Evolutionary conservation across 2,329 filamentous ascomycete species (phyloP), one percentile per base, ranked within the genome.

Genomic region (Byssothecium circinans): DNA sequence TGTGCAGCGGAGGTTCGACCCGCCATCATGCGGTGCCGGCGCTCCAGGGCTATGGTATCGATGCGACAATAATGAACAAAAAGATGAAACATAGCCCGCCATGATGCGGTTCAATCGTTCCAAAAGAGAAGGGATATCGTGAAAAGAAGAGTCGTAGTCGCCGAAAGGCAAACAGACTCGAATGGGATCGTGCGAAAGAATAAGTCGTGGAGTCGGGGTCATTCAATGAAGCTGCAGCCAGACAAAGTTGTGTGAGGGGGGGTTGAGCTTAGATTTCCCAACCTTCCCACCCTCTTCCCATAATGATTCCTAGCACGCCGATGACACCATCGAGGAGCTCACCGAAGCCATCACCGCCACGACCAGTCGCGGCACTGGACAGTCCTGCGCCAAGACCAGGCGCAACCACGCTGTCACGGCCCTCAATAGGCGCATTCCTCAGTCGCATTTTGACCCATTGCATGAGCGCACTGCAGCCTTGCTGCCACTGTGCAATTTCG

Each of bases 371-470:
- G 3, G 47, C 22, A 34, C 52, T 55, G 8, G 53, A 49, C 10
- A 53, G 49, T 8, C 46, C 50, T 14, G 41, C 15, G 11, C 17
- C 33, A 30, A 35, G 36, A 3, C 19, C 19, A 2, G 44, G 32
- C 10, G 50, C 47, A 11, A 52, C 43, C 15, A 54, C 37, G 14
- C 45, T 52, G 29, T 50, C 56, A 4, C 51, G 52, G 3, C 50
- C 53, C 2, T 64, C 60, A 0, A 57, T 33, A 12, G 53, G 20
- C 1, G 54, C 53, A 32, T 56, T 59, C 14, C 59, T 60, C 1
- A 70, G 45, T 2, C 58, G 53, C 39, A 65, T 60, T 43, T 69
- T 69, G 1, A 62, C 57, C 67, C 67, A 71, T 6, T 62, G 60
- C 11, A 69, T 53, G 19, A 69, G 39, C 15, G 61, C 64, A 6